Base-by-base conservation (phyloP, 306 rosid species). In the Quercus bicolor region DNA sequence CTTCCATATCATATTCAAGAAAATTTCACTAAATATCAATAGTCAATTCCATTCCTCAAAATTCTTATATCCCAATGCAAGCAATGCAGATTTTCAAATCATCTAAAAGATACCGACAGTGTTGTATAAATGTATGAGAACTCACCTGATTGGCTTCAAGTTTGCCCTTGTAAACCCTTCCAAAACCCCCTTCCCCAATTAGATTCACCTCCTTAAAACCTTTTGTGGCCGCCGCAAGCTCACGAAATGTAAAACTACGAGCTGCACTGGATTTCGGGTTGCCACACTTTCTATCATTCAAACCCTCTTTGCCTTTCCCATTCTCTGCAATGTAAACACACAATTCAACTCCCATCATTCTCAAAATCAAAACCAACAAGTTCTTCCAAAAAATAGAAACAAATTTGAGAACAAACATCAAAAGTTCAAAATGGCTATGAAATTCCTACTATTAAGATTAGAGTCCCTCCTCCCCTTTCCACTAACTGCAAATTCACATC, bases 141-240 rank as follows among this genome's bases (percentile, higher is more conserved):
- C 80, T 40, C 72, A 82, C 98, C 93, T 89, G 92, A 75, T 89
- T 93, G 0, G 92, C 57, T 19, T 91, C 89, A 37, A 96, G 88
- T 45, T 94, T 92, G 52, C 99, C 99, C 86, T 96, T 93, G 86
- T 83, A 96, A 73, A 96, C 99, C 74, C 83, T 91, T 74, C 99
- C 99, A 81, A 96, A 96, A 74, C 99, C 99, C 29, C 99, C 99
- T 89, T 96, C 98, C 6, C 99, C 99, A 26, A 93, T 85, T 87
- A 93, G 80, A 75, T 95, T 93, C 53, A 88, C 91, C 29, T 88
- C 89, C 87, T 60, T 88, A 81, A 91, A 91, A 34, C 94, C 93
- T 73, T 84, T 85, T 2, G 98, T 91, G 34, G 98, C 99, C 0
- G 70, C 78, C 18, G 98, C 98, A 5, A 95, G 96, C 84, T 95